A percentile compares a stretch with the other conserved stretches of the same genome.
phyloP scores from a whole-genome alignment of 495 filamentous ascomycete genomes.

The Aspergillus taichungensis region DNA sequence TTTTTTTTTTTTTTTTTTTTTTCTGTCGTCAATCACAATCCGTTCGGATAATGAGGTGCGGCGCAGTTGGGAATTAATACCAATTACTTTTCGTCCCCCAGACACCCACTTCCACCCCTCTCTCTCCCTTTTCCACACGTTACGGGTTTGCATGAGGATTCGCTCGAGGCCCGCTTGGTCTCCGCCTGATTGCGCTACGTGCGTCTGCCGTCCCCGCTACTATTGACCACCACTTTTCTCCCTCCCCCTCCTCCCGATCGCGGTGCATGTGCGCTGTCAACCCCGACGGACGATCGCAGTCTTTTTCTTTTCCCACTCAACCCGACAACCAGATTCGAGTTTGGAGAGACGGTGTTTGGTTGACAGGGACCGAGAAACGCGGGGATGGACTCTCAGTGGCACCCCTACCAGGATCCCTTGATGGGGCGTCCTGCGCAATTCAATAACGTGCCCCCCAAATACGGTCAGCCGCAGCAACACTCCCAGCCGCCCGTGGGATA shows the following conservation, averaged over 20 bases:
- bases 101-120: too few relatives aligned
- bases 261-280: constrained; percentile 26
- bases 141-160: constrained; percentile 16
- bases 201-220: constrained; percentile 24
- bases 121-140: constrained; percentile 5
- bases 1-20: too few relatives aligned
- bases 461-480: constrained; percentile 39
- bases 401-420: constrained; percentile 41
- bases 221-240: constrained; percentile 4
- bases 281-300: constrained; percentile 13
- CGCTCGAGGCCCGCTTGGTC: constrained; percentile 9
- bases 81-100: constrained; percentile 9
- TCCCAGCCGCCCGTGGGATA: constrained; percentile 57
- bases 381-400: constrained; percentile 46
- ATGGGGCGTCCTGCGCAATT: constrained; percentile 36
- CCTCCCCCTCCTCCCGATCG: constrained; percentile 15
- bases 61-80: constrained; percentile 12
- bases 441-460: constrained; percentile 34
- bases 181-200: constrained; percentile 23
- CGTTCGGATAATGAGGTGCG: constrained; percentile 23
- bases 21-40: background rate
- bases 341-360: constrained; percentile 1
- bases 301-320: constrained; percentile 4
- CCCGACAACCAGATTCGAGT: constrained; percentile 1
- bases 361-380: background rate